Percentiles rank a stretch among this genome's conserved stretches.
Conservation (phyloP, 805 yeast species). For the Geotrichum ghanense region DNA sequence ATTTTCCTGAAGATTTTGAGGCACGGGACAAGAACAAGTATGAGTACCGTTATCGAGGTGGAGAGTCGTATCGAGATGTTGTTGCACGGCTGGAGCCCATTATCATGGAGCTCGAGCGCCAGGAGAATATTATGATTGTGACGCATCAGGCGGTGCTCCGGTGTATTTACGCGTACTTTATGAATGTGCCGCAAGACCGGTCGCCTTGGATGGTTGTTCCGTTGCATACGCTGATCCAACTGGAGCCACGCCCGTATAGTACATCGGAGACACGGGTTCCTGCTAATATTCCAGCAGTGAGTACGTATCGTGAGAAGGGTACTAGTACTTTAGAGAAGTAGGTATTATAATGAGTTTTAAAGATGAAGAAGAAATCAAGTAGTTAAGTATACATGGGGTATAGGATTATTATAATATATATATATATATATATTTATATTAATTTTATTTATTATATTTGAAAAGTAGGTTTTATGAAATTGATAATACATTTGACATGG, state of each 20-base stretch:
- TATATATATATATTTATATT: too few species aligned
- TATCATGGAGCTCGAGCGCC: slow-evolving; percentile 96
- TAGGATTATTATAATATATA: too few species aligned
- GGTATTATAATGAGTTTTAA: too few species aligned
- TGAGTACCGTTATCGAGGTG: slow-evolving; percentile 92
- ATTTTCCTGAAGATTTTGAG: slow-evolving; percentile 87
- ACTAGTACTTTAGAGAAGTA: background rate
- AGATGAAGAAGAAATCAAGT: too few species aligned
- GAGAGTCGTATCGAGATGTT: slow-evolving; percentile 93
- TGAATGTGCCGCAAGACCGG: slow-evolving; percentile 97
- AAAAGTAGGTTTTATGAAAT: too few species aligned
- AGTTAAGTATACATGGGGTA: too few species aligned
- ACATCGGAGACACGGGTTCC: slow-evolving; percentile 82
- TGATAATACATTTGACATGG: too few species aligned
- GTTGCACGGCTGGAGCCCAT: slow-evolving; percentile 93
- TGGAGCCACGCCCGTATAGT: slow-evolving; percentile 91
- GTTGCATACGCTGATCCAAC: slow-evolving; percentile 80
- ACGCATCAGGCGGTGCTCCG: slow-evolving; percentile 97
- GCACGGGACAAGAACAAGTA: slow-evolving; percentile 94
- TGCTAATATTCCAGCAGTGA: slow-evolving; percentile 96
- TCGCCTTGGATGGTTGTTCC: slow-evolving; percentile 99
- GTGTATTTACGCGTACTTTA: slow-evolving; percentile 93
- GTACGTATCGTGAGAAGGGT: slow-evolving; percentile 93
- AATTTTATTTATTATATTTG: too few species aligned
- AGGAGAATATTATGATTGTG: slow-evolving; percentile 87